Evolutionary conservation across 202 grass and related monocot genomes (phyloP).

Genomic region (Saccharum hybrid): DNA sequence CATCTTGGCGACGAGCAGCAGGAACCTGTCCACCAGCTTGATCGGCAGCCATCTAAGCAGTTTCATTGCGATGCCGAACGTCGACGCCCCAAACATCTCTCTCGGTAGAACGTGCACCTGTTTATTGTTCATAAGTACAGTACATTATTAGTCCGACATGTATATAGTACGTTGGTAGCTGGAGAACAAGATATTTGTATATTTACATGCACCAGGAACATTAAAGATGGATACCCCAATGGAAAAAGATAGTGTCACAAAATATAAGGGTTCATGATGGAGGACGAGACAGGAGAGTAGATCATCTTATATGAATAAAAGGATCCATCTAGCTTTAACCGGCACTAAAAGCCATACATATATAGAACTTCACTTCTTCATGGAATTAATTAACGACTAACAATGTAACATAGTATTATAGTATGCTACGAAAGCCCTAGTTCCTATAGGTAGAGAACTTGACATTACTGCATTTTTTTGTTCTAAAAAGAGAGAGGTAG

Average conservation of each 20-base stretch:
- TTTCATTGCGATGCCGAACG: constrained; percentile 79
- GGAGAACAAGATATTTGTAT: too few relatives aligned
- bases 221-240: too few relatives aligned
- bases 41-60: constrained; percentile 74
- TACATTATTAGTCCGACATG: background rate
- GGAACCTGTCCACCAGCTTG: constrained; percentile 73
- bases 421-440: background rate
- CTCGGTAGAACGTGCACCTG: constrained; percentile 93
- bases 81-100: constrained; percentile 78
- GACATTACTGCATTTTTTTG: background rate
- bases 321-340: background rate
- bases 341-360: background rate
- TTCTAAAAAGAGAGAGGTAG: background rate
- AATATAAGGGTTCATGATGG: too few relatives aligned
- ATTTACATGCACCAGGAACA: too few relatives aligned
- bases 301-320: too few relatives aligned
- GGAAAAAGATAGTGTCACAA: too few relatives aligned
- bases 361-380: background rate
- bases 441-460: background rate
- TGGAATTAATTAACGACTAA: background rate
- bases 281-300: too few relatives aligned
- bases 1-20: constrained; percentile 62
- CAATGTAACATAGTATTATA: background rate
- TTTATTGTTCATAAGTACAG: background rate
- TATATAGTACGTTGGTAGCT: too few relatives aligned